Base-by-base conservation (phyloP, 2,329 filamentous ascomycete species). In the Pseudogymnoascus sp. region DNA sequence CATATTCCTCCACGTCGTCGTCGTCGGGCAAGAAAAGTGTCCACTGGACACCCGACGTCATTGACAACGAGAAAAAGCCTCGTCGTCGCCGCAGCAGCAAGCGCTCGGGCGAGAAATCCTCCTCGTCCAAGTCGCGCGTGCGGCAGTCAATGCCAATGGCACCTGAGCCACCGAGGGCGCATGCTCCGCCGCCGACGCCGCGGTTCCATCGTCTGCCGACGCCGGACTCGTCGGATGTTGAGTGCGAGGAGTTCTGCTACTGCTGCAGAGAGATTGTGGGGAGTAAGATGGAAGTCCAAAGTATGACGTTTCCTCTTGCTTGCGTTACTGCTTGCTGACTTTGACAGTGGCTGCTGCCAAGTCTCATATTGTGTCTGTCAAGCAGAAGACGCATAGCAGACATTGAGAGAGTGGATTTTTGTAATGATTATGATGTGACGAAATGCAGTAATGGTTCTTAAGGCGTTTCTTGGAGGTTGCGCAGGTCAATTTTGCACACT, bases 151-250 rank as follows among this genome's bases (percentile, higher is more conserved):
- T 56, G 28, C 49, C 49, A 56, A 31, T 56, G 49, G 63, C 64
- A 7, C 66, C 67, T 28, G 65, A 65, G 38, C 56, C 66, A 21
- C 68, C 66, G 12, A 25, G 60, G 12, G 31, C 14, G 1, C 62
- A 64, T 43, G 49, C 25, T 1, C 68, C 67, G 40, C 70, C 70
- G 37, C 66, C 67, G 63, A 60, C 70, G 61, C 70, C 70, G 16
- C 65, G 67, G 31, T 66, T 66, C 40, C 34, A 43, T 23, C 64
- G 69, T 11, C 59, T 72, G 11, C 65, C 68, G 36, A 69, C 69
- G 23, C 70, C 70, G 7, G 68, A 71, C 40, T 40, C 71, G 34
- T 61, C 65, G 18, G 67, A 69, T 12, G 31, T 66, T 37, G 62
- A 21, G 5, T 40, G 61, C 31, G 43, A 31, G n/a, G 49, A 43